Evolutionary conservation across 1,284 basidiomycete genomes (phyloP).

Genomic region (Schizophyllum amplum): DNA sequence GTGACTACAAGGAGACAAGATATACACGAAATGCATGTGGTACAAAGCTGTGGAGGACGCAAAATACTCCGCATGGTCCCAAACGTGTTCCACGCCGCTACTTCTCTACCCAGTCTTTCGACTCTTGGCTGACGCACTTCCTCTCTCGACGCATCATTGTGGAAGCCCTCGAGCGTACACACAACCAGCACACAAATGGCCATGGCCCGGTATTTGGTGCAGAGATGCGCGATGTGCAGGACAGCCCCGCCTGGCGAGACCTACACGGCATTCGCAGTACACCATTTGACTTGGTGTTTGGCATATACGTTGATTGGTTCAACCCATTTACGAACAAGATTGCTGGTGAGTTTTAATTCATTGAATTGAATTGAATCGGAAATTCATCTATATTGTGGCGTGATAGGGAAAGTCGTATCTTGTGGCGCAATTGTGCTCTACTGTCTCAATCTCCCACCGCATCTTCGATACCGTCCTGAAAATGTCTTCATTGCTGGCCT

Average conservation of each 20-base stretch:
- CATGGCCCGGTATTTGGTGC: background rate
- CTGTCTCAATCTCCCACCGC: constrained; percentile 20
- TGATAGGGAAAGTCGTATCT: constrained; percentile 17
- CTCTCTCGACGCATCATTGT: constrained; percentile 22
- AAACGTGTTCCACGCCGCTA: constrained; percentile 17
- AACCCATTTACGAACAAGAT: constrained; percentile 20
- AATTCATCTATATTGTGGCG: too few relatives aligned
- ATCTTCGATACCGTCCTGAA: constrained; percentile 16
- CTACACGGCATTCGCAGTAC: background rate
- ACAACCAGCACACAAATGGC: background rate
- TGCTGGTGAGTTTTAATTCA: too few relatives aligned
- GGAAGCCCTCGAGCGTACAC: constrained; percentile 13
- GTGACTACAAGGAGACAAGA: constrained; percentile 11
- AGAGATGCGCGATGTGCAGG: constrained; percentile 15
- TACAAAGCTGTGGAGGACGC: constrained; percentile 13
- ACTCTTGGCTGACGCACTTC: constrained; percentile 24
- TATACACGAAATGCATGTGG: constrained; percentile 13
- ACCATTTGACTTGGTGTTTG: constrained; percentile 20
- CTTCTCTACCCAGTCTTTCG: constrained; percentile 21
- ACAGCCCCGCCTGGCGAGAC: constrained; percentile 15
- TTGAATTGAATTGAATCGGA: too few relatives aligned
- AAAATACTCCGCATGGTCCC: constrained; percentile 11
- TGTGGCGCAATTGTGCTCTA: constrained; percentile 19
- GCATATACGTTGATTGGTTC: constrained; percentile 30
- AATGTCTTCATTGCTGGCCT: constrained; percentile 20